These are phyloP conservation scores for Phytophthora agathidicida DNA, from an alignment of 352 stramenopile genomes.

Conservation along the genomic window DNA sequence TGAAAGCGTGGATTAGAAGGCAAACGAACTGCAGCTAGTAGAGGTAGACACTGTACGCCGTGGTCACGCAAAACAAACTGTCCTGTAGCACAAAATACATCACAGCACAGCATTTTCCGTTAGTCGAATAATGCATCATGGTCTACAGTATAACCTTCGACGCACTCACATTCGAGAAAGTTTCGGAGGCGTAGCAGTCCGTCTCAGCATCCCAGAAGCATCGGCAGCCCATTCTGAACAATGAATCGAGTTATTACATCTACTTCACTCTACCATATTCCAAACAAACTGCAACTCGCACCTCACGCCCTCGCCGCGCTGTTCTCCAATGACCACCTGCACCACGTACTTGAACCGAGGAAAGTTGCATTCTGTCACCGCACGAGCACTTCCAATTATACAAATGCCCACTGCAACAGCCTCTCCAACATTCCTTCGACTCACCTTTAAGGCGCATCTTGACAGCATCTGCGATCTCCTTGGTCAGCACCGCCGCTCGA, in stretches of 20 bases:
- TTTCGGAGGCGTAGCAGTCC: constrained; percentile 90
- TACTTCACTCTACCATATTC: too few species aligned
- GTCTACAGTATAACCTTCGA: neutral
- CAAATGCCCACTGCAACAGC: neutral
- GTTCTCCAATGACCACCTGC: constrained; percentile 91
- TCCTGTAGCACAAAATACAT: constrained; percentile 52
- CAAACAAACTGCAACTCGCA: constrained; percentile 17
- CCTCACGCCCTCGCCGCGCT: constrained; percentile 87
- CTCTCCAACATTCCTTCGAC: neutral
- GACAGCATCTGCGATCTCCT: constrained; percentile 87
- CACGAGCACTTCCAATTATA: neutral
- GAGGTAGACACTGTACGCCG: constrained; percentile 89
- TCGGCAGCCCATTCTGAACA: constrained; percentile 83
- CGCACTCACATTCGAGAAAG: constrained; percentile 81
- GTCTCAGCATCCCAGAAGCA: constrained; percentile 92
- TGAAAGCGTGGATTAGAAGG: neutral
- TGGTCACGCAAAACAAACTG: constrained; percentile 89
- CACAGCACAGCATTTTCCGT: neutral
- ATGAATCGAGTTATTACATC: too few species aligned
- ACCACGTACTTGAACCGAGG: constrained; percentile 92
- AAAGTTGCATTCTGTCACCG: constrained; percentile 60
- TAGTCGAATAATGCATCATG: neutral
- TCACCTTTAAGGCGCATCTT: constrained; percentile 86
- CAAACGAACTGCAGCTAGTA: constrained; percentile 52
- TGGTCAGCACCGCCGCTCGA: constrained; percentile 74